Conservation (phyloP, 371 early-diverging fungal species). For the Apophysomyces trapeziformis region DNA sequence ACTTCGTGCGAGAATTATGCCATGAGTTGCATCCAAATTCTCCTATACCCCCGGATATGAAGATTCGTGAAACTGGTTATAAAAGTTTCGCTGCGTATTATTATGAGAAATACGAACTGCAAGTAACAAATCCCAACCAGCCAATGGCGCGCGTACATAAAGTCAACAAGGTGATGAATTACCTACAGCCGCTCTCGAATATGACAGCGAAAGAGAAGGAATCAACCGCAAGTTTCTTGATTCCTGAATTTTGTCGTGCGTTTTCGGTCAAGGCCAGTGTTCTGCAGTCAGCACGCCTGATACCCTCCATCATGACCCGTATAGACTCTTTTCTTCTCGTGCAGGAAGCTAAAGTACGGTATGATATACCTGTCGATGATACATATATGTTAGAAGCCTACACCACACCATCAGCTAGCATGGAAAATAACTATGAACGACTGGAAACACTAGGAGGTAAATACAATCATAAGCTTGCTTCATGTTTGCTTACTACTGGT, state of each 20-base stretch:
- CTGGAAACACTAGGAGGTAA: slow-evolving; percentile 89
- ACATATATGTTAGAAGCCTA: slow-evolving; percentile 73
- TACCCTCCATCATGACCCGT: slow-evolving; percentile 73
- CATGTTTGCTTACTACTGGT: background rate
- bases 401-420: slow-evolving; percentile 71
- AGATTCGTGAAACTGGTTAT: slow-evolving; percentile 45
- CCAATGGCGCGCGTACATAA: slow-evolving; percentile 53
- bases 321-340: slow-evolving; percentile 67
- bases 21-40: slow-evolving; percentile 46
- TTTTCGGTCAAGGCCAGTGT: slow-evolving; percentile 61
- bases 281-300: slow-evolving; percentile 53
- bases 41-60: slow-evolving; percentile 29
- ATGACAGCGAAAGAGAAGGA: slow-evolving; percentile 28
- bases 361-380: slow-evolving; percentile 48
- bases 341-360: slow-evolving; percentile 52
- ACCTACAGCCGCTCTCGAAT: slow-evolving; percentile 44
- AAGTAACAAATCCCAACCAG: slow-evolving; percentile 42
- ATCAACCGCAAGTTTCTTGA: slow-evolving; percentile 40
- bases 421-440: slow-evolving; percentile 88
- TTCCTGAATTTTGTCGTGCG: slow-evolving; percentile 61
- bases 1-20: slow-evolving; percentile 55
- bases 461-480: background rate
- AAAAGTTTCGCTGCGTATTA: slow-evolving; percentile 59
- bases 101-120: slow-evolving; percentile 30
- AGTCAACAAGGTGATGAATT: slow-evolving; percentile 54